Percentiles rank a stretch among this genome's conserved stretches.
Conservation (phyloP, 345 rosid genomes). For the Eucalyptus erythrocorys region DNA sequence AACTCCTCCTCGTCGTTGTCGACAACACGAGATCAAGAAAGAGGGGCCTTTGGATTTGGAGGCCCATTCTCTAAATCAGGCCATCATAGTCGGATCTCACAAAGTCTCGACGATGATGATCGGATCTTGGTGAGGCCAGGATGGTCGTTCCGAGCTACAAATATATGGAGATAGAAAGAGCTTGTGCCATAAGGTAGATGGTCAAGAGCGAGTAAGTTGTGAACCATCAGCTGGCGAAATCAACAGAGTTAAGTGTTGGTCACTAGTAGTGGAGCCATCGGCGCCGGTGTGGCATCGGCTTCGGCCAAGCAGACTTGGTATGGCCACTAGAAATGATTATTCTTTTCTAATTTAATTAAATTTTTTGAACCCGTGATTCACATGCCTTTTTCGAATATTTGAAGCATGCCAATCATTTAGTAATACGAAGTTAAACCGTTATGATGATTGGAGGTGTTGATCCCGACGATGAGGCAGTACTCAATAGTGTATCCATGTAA, state of each 20-base stretch:
- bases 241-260: not conserved
- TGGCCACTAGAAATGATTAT: not conserved
- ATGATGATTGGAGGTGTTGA: not conserved
- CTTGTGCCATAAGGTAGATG: not conserved
- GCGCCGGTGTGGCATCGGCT: too few species aligned
- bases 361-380: not conserved
- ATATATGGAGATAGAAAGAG: not conserved
- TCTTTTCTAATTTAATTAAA: not conserved
- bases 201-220: not conserved
- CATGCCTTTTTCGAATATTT: not conserved
- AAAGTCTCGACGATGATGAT: not conserved
- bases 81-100: not conserved
- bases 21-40: not conserved
- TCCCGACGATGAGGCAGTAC: not conserved
- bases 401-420: not conserved
- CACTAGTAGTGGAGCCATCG: not conserved
- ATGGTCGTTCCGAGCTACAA: not conserved
- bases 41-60: not conserved
- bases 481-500: not conserved
- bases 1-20: not conserved
- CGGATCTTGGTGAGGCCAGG: not conserved
- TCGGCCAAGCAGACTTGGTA: not conserved
- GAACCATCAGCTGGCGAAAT: not conserved
- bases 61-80: not conserved
- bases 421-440: not conserved